Percentiles rank a stretch among this genome's conserved stretches.
These are phyloP conservation scores for Lagenidium giganteum DNA, from an alignment of 352 stramenopile genomes.

Conservation along the genomic window DNA sequence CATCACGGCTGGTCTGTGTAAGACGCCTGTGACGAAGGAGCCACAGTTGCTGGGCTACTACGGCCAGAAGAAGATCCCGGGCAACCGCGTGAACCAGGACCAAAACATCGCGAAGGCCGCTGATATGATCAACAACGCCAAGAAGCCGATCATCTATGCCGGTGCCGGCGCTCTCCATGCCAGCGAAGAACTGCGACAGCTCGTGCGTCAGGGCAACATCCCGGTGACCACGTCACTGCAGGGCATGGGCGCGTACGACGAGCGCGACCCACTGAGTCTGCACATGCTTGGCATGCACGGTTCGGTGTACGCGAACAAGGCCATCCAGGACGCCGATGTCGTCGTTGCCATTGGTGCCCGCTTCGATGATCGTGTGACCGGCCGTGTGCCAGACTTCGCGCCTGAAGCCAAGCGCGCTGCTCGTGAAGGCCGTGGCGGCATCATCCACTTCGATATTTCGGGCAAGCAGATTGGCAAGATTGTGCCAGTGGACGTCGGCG, in stretches of 20 bases:
- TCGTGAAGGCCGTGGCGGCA: conserved; percentile 84
- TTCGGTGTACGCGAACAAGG: conserved; percentile 93
- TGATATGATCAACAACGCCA: conserved; percentile 88
- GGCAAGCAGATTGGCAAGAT: conserved; percentile 78
- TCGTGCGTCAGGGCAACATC: conserved; percentile 90
- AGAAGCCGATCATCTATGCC: conserved; percentile 93
- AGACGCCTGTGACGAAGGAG: conserved; percentile 45
- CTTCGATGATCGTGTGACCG: conserved; percentile 94
- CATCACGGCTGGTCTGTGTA: conserved; percentile 74
- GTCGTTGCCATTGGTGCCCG: conserved; percentile 90
- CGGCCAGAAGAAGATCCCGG: conserved; percentile 59
- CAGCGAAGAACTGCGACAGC: conserved; percentile 77
- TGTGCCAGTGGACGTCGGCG: conserved; percentile 64
- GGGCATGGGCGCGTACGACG: conserved; percentile 89
- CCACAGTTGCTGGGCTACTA: conserved; percentile 77
- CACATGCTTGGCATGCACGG: conserved; percentile 96
- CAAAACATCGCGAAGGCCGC: conserved; percentile 43
- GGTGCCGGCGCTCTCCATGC: conserved; percentile 84
- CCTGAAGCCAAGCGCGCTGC: conserved; percentile 85
- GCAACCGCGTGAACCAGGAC: conserved; percentile 68
- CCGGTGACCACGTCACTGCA: conserved; percentile 91
- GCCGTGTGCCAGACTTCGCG: conserved; percentile 87
- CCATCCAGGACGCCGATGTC: conserved; percentile 91
- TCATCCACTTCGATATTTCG: conserved; percentile 94
- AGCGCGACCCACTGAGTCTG: conserved; percentile 88